A percentile compares a stretch with the other conserved stretches of the same genome.
Evolutionary conservation across 1,284 basidiomycete genomes (phyloP).

Genomic region (Fomitopsis betulina): DNA sequence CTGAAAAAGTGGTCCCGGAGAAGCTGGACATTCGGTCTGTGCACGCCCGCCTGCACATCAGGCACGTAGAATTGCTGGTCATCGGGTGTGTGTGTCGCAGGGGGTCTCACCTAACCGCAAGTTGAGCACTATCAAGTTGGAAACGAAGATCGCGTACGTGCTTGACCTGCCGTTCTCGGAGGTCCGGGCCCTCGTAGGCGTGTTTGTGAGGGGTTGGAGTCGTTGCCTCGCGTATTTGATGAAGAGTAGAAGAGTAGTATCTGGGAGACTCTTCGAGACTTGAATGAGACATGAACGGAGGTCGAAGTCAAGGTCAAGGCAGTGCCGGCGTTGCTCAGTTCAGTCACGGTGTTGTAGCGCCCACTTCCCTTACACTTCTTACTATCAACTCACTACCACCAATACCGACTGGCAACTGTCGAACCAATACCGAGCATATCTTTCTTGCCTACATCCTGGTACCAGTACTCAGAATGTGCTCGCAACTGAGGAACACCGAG

Average conservation of each 20-base stretch:
- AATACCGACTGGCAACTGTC: no score
- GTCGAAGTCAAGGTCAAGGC: neutral
- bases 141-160: conserved; percentile 13
- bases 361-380: no score
- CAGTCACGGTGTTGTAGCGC: no score
- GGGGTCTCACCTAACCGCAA: conserved; percentile 25
- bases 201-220: neutral
- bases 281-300: conserved; percentile 1
- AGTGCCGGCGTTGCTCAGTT: no score
- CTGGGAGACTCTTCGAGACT: neutral
- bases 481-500: no score
- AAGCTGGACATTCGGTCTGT: conserved; percentile 79
- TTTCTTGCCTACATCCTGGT: no score
- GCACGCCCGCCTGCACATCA: conserved; percentile 31
- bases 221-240: conserved; percentile 19
- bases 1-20: conserved; percentile 91
- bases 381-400: no score
- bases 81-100: conserved; percentile 26
- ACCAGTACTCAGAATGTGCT: no score
- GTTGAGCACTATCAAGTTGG: neutral
- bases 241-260: conserved; percentile 12
- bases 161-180: conserved; percentile 20
- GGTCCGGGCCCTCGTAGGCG: conserved; percentile 1
- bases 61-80: conserved; percentile 33
- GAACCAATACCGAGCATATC: no score